A percentile compares a stretch with the other conserved stretches of the same genome.
Evolutionary conservation across 257 asterid genomes (phyloP).

Genomic region (Capsicum pubescens): DNA sequence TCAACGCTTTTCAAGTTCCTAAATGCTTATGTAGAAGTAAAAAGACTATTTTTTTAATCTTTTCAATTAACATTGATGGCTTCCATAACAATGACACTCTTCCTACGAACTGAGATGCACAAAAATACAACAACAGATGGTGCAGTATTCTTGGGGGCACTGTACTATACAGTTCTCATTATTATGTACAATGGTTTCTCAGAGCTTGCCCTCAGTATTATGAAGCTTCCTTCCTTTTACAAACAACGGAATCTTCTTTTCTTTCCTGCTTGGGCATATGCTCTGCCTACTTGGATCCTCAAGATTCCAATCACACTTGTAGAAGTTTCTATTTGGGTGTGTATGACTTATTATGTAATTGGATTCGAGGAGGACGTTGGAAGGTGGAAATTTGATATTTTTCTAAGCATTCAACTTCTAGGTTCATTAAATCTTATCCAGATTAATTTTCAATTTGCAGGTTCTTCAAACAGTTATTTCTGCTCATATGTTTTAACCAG

Average conservation of each 20-base stretch:
- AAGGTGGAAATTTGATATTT: conserved; percentile 29
- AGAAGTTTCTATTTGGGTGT: conserved; percentile 44
- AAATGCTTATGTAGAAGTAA: not conserved
- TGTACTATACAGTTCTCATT: conserved; percentile 55
- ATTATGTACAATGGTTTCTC: conserved; percentile 77
- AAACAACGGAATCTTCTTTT: conserved; percentile 84
- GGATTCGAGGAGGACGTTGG: conserved; percentile 54
- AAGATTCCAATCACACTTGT: conserved; percentile 61
- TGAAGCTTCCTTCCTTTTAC: conserved; percentile 76
- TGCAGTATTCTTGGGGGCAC: conserved; percentile 70
- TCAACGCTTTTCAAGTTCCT: not conserved
- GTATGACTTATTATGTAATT: conserved; percentile 57
- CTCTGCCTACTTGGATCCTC: conserved; percentile 75
- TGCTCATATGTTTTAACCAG: conserved; percentile 28
- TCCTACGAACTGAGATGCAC: conserved; percentile 59
- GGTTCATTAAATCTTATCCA: not conserved
- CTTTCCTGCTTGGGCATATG: conserved; percentile 80
- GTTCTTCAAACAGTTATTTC: conserved; percentile 31
- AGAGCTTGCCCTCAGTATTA: conserved; percentile 66
- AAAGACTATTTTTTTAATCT: not conserved
- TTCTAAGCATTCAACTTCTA: not conserved
- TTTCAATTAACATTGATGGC: conserved; percentile 65
- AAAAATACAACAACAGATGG: conserved; percentile 57
- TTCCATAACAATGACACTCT: conserved; percentile 64
- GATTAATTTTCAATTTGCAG: conserved; percentile 16